These are phyloP conservation scores for Talaromyces pinophilus DNA, from an alignment of 2,329 filamentous ascomycete species.

Conservation along the genomic window DNA sequence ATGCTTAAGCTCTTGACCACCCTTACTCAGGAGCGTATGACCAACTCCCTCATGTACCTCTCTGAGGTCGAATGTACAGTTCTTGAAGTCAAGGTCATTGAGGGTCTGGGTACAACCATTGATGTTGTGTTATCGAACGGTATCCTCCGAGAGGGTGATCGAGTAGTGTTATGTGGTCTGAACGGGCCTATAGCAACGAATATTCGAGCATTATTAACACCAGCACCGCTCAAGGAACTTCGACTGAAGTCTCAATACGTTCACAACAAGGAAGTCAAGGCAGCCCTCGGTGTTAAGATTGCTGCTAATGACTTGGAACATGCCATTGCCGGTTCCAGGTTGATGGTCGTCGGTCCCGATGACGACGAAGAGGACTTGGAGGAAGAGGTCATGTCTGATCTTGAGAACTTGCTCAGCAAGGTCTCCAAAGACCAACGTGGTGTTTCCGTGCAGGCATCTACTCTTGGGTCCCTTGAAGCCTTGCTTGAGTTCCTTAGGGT, in stretches of 20 bases:
- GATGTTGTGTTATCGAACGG: constrained; percentile 96
- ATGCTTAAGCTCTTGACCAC: constrained; percentile 94
- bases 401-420: constrained; percentile 85
- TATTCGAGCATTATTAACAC: constrained; percentile 89
- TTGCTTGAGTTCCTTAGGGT: constrained; percentile 92
- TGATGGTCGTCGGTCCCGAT: constrained; percentile 90
- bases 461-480: constrained; percentile 93
- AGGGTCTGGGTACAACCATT: constrained; percentile 97
- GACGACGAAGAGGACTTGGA: constrained; percentile 97
- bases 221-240: constrained; percentile 87
- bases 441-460: constrained; percentile 96
- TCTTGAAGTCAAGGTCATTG: constrained; percentile 97
- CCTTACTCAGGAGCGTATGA: constrained; percentile 96
- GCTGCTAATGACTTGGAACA: constrained; percentile 92
- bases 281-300: constrained; percentile 97
- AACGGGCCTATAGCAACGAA: constrained; percentile 95
- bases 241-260: constrained; percentile 96
- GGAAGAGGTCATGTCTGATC: constrained; percentile 93
- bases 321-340: constrained; percentile 91
- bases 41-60: constrained; percentile 94
- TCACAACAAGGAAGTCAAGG: constrained; percentile 99
- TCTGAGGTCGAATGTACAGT: constrained; percentile 97
- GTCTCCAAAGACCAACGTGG: constrained; percentile 90
- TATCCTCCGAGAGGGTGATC: constrained; percentile 89
- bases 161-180: constrained; percentile 93